Percentiles rank a stretch among this genome's conserved stretches.
Evolutionary conservation across 352 stramenopile species (phyloP).

Genomic region (Globisporangium nodosum): DNA sequence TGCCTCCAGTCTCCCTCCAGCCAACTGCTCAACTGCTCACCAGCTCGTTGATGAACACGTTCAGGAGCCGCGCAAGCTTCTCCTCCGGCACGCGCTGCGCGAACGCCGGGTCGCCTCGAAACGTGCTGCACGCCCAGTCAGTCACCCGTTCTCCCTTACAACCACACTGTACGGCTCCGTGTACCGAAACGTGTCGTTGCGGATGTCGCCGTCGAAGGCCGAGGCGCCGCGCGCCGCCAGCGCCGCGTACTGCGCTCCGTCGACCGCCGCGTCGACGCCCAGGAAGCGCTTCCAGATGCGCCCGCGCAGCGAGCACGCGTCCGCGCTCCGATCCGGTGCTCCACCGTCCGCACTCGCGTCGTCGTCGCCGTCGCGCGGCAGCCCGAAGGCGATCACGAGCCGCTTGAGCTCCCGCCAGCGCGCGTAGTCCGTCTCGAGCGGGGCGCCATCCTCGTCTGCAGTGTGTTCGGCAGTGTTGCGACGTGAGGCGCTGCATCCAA

Average conservation of each 20-base stretch:
- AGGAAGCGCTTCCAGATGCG: slow-evolving; percentile 89
- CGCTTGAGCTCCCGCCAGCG: slow-evolving; percentile 80
- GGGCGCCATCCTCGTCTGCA: slow-evolving; percentile 27
- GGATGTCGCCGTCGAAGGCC: slow-evolving; percentile 81
- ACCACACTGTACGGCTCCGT: background rate
- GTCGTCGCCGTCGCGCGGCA: slow-evolving; percentile 44
- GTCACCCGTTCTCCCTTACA: background rate
- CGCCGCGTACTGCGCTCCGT: slow-evolving; percentile 55
- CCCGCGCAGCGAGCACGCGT: slow-evolving; percentile 61
- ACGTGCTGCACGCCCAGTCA: slow-evolving; percentile 37
- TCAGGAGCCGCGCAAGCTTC: slow-evolving; percentile 88
- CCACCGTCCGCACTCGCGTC: too few relatives aligned
- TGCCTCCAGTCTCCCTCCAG: background rate
- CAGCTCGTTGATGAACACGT: slow-evolving; percentile 90
- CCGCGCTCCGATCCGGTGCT: too few relatives aligned
- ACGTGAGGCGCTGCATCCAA: too few relatives aligned
- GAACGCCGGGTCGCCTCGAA: slow-evolving; percentile 85
- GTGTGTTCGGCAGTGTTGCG: background rate
- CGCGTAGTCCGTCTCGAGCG: slow-evolving; percentile 59
- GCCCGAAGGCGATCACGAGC: slow-evolving; percentile 73
- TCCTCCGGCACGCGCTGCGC: slow-evolving; percentile 84
- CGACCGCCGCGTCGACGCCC: slow-evolving; percentile 58
- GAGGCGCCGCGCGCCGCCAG: slow-evolving; percentile 75
- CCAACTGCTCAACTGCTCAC: slow-evolving; percentile 9
- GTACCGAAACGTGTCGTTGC: slow-evolving; percentile 88